Evolutionary conservation across 2,329 filamentous ascomycete genomes (phyloP).

Genomic region (Ascochyta fabae): DNA sequence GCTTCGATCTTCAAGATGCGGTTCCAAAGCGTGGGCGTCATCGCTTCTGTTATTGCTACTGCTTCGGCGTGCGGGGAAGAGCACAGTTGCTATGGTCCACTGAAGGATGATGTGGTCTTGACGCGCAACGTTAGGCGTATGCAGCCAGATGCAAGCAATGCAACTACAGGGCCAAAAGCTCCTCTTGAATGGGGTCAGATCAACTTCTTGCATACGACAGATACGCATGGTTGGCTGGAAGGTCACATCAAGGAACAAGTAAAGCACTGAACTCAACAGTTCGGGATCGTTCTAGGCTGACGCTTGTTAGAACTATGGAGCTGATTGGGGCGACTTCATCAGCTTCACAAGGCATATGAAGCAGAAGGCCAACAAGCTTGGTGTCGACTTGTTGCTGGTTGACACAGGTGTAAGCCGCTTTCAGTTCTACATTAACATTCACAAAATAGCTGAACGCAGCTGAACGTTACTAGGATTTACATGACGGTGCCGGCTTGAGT

Average conservation of each 20-base stretch:
- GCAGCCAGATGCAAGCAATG: slow-evolving; percentile 54
- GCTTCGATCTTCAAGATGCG: slow-evolving; percentile 19
- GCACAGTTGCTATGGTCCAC: slow-evolving; percentile 49
- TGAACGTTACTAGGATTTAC: slow-evolving; percentile 58
- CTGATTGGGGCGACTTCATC: slow-evolving; percentile 71
- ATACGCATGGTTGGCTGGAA: slow-evolving; percentile 68
- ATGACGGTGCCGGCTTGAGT: slow-evolving; percentile 68
- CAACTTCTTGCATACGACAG: slow-evolving; percentile 71
- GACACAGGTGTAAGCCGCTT: slow-evolving; percentile 61
- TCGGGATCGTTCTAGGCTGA: background rate
- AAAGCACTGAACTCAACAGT: background rate
- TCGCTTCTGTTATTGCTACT: slow-evolving; percentile 16
- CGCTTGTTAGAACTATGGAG: slow-evolving; percentile 62
- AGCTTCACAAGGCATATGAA: slow-evolving; percentile 67
- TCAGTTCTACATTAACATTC: background rate
- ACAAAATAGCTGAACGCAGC: background rate
- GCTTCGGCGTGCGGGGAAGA: slow-evolving; percentile 40
- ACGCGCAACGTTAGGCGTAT: slow-evolving; percentile 52
- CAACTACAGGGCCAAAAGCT: slow-evolving; percentile 44
- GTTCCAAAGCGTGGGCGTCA: slow-evolving; percentile 7
- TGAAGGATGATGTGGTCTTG: slow-evolving; percentile 48
- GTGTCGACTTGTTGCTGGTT: slow-evolving; percentile 66
- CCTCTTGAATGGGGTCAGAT: slow-evolving; percentile 68
- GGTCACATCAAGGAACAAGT: slow-evolving; percentile 64
- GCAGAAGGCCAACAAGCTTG: slow-evolving; percentile 61